Base-by-base conservation (phyloP, 495 filamentous ascomycete species). In the Filosporella fistucella region DNA sequence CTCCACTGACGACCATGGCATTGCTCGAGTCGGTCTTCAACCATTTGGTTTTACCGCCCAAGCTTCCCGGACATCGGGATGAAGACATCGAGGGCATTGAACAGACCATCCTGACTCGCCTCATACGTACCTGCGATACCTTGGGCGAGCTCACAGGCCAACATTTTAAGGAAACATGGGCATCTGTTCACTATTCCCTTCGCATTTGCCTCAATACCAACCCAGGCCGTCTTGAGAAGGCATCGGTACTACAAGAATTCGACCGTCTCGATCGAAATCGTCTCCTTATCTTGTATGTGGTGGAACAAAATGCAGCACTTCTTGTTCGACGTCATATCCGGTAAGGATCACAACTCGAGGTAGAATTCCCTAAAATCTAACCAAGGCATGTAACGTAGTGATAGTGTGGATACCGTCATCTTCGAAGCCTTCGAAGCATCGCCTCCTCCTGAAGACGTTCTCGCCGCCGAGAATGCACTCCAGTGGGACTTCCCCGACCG, bases 361-460 rank as follows among this genome's bases (percentile, higher is more conserved):
- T 14, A 13, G 18, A 5, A n/a, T n/a, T n/a, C n/a, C 12, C 12
- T 4, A 35, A 4, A n/a, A 13, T 35, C 32, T 17, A 13, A 35
- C 32, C 18, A 13, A 35, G 12, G 4, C 32, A n/a, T n/a, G 18
- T 5, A 35, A 35, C 12, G 4, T 35, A 66, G 63, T 1, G 60
- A 54, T 28, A 28, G 39, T 0, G 35, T 52, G 0, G 26, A 64
- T 16, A 26, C 45, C 3, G 59, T 78, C 28, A 26, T 67, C 0
- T 60, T 85, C 21, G 72, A 83, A 54, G 49, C 63, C 0, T 86
- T 83, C 38, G 80, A 85, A 49, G 65, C 80, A 0, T 75, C 76
- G 1, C 69, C 81, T 0, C 43, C 49, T 2, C 76, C 76, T 47
- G 6, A 52, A 0, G 47, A 58, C 0, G 74, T 81, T n/a, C 74